These are phyloP conservation scores for Lasiodiplodia sp. DNA, from an alignment of 2,329 filamentous ascomycete genomes.

Conservation along the genomic window DNA sequence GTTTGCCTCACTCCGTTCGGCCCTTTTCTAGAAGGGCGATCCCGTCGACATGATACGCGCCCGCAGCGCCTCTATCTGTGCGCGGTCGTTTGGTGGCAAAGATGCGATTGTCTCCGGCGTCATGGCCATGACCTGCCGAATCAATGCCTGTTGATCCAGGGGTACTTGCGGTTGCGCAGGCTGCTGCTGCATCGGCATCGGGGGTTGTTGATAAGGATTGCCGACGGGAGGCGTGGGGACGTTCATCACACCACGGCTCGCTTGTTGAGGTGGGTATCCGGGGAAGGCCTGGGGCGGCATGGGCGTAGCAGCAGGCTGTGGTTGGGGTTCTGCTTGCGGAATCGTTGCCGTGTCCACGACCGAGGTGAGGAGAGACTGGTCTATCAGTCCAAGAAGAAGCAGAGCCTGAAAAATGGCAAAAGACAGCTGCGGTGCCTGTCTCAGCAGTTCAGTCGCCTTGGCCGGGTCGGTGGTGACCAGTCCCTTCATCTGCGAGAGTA, in stretches of 20 bases:
- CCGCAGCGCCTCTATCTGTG: constrained; percentile 80
- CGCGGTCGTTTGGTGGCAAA: constrained; percentile 75
- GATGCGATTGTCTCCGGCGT: constrained; percentile 81
- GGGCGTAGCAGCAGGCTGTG: constrained; percentile 48
- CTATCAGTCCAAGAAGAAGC: constrained; percentile 90
- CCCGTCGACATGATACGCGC: constrained; percentile 61
- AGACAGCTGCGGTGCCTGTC: constrained; percentile 88
- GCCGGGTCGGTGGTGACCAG: constrained; percentile 82
- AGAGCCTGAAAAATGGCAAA: constrained; percentile 96
- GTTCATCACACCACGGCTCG: constrained; percentile 46
- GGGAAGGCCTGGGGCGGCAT: constrained; percentile 43
- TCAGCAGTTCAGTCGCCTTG: constrained; percentile 84
- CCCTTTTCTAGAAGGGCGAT: constrained; percentile 21
- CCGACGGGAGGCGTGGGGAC: constrained; percentile 60
- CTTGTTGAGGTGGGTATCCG: constrained; percentile 43
- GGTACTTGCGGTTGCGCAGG: constrained; percentile 44
- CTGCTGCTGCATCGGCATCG: constrained; percentile 51
- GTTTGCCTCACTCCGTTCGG: background rate
- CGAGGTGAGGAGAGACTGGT: constrained; percentile 79
- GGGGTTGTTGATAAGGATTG: constrained; percentile 44
- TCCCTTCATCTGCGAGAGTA: constrained; percentile 92
- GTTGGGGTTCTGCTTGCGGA: constrained; percentile 41
- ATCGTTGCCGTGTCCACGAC: constrained; percentile 71
- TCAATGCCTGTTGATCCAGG: constrained; percentile 73
- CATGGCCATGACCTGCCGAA: constrained; percentile 82